Conservation (phyloP, 768 basidiomycete species). For the Hemileccinum impolitum region DNA sequence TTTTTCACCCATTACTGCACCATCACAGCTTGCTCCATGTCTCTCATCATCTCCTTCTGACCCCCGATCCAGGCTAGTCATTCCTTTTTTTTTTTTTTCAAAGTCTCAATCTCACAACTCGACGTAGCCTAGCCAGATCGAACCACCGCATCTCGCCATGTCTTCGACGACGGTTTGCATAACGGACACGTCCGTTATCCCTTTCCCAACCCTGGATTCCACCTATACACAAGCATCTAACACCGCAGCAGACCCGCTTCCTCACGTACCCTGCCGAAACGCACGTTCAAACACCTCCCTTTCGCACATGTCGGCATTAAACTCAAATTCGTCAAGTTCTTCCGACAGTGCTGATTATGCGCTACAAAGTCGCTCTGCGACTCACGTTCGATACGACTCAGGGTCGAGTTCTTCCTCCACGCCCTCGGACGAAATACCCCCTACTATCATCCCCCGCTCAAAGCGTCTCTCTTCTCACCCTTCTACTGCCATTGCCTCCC, state of each 20-base stretch:
- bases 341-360: conserved; percentile 9
- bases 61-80: conserved; percentile 5
- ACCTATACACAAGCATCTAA: conserved; percentile 41
- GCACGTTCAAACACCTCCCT: conserved; percentile 13
- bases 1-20: conserved; percentile 1
- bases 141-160: conserved; percentile 11
- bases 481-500: conserved; percentile 15
- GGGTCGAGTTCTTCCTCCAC: conserved; percentile 36
- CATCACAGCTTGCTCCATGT: conserved; percentile 16
- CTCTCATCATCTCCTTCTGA: conserved; percentile 16
- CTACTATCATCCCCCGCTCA: conserved; percentile 36
- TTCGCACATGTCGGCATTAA: conserved; percentile 16
- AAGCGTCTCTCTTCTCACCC: conserved; percentile 35
- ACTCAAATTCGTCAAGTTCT: background rate
- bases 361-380: background rate
- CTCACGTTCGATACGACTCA: conserved; percentile 22
- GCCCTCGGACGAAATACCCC: conserved; percentile 34
- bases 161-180: conserved; percentile 22
- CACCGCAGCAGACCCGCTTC: conserved; percentile 57
- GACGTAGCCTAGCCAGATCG: conserved; percentile 1
- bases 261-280: conserved; percentile 56
- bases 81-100: background rate
- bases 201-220: conserved; percentile 24
- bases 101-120: background rate
- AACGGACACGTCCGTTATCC: conserved; percentile 25